Evolutionary conservation across 768 basidiomycete genomes (phyloP).

Genomic region (Peribolospora baueri): DNA sequence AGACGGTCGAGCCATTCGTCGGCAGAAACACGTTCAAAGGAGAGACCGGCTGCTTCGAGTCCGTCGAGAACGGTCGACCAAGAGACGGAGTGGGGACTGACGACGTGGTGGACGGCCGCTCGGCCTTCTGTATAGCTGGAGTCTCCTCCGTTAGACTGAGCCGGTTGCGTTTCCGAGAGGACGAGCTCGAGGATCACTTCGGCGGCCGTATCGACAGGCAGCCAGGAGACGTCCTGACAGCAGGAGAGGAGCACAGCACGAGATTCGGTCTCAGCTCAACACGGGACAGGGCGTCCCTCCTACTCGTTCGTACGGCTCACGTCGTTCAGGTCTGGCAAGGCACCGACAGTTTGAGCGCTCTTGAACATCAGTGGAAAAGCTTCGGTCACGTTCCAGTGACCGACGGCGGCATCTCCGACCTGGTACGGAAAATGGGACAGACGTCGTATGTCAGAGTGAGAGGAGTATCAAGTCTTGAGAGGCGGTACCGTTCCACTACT

Average conservation of each 20-base stretch:
- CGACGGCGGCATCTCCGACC: constrained; percentile 12
- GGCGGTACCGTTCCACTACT: too few species aligned
- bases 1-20: constrained; percentile 23
- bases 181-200: constrained; percentile 28
- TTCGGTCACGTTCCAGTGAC: constrained; percentile 34
- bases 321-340: constrained; percentile 18
- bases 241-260: neutral
- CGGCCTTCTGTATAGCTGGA: constrained; percentile 1
- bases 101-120: constrained; percentile 21
- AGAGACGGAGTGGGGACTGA: constrained; percentile 18
- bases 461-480: too few species aligned
- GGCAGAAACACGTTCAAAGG: constrained; percentile 22
- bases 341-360: constrained; percentile 20
- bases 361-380: constrained; percentile 26
- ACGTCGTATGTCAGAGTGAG: too few species aligned
- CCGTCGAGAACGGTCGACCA: constrained; percentile 26
- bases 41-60: constrained; percentile 21
- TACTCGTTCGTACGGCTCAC: constrained; percentile 14
- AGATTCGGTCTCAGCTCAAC: neutral
- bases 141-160: neutral
- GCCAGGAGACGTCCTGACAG: constrained; percentile 25
- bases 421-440: too few species aligned
- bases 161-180: constrained; percentile 1
- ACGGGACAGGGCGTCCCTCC: constrained; percentile 12
- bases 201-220: constrained; percentile 32